A percentile compares a stretch with the other conserved stretches of the same genome.
These are phyloP conservation scores for Noccaea caerulescens DNA, from an alignment of 345 rosid species.

Conservation along the genomic window DNA sequence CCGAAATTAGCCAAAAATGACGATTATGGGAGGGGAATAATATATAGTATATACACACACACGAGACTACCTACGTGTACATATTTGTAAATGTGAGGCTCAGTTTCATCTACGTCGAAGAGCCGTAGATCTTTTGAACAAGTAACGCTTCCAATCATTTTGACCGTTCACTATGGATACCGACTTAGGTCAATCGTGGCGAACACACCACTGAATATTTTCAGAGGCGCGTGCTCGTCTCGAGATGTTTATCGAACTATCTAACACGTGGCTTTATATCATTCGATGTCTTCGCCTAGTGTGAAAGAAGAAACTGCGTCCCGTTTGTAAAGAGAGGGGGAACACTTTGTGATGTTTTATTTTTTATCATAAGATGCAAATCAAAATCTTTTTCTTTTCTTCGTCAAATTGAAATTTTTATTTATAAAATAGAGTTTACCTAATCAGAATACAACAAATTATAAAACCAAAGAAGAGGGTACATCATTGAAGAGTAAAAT, in stretches of 20 bases:
- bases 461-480: too few species aligned
- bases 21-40: not conserved
- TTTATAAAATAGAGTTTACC: too few species aligned
- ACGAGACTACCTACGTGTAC: constrained; percentile 32
- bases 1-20: constrained; percentile 1
- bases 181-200: constrained; percentile 31
- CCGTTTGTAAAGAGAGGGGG: constrained; percentile 12
- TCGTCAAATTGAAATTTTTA: too few species aligned
- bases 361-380: too few species aligned
- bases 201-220: constrained; percentile 37
- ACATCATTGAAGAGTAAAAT: too few species aligned
- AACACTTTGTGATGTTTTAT: constrained; percentile 22
- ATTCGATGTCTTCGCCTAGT: not conserved
- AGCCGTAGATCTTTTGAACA: constrained; percentile 39
- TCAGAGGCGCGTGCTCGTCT: constrained; percentile 42
- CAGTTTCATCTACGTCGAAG: constrained; percentile 37
- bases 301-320: not conserved
- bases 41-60: constrained; percentile 7
- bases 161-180: constrained; percentile 39
- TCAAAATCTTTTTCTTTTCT: too few species aligned
- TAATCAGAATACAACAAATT: too few species aligned
- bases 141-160: not conserved
- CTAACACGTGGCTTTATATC: constrained; percentile 5
- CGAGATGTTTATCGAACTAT: constrained; percentile 14
- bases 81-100: constrained; percentile 33